phyloP scores from a whole-genome alignment of 768 basidiomycete species.

The Thelephora ganbajun region DNA sequence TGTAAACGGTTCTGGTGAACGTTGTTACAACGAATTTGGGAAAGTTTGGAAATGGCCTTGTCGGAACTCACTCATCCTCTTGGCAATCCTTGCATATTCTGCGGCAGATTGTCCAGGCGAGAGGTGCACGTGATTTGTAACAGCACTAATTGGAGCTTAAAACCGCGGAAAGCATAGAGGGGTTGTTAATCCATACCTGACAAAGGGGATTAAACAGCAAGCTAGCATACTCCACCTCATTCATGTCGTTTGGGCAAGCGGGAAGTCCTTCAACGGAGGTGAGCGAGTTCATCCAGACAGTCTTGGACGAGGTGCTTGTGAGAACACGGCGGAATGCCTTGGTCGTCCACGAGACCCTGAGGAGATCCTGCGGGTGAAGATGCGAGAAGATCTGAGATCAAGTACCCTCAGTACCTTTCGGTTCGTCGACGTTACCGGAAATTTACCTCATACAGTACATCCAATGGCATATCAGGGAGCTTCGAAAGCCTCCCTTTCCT shows the following conservation, averaged over 20 bases:
- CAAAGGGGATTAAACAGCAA: conserved; percentile 8
- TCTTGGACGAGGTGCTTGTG: conserved; percentile 4
- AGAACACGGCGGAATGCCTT: conserved; percentile 8
- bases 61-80: not conserved
- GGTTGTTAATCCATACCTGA: conserved; percentile 3
- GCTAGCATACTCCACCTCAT: conserved; percentile 9
- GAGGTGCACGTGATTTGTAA: not conserved
- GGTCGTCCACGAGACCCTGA: conserved; percentile 7
- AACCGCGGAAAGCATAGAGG: not conserved
- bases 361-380: conserved; percentile 9
- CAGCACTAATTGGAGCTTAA: not conserved
- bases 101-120: too few species aligned
- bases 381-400: conserved; percentile 3
- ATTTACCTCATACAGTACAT: conserved; percentile 6
- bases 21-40: not conserved
- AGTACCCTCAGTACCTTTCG: not conserved
- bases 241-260: conserved; percentile 8
- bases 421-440: not conserved
- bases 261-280: conserved; percentile 6
- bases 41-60: not conserved
- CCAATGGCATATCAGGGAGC: conserved; percentile 7
- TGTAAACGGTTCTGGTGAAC: not conserved
- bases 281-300: conserved; percentile 6
- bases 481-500: not conserved
- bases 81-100: too few species aligned